phyloP scores from a whole-genome alignment of 352 stramenopile genomes.

The Halophytophthora batemanensis region DNA sequence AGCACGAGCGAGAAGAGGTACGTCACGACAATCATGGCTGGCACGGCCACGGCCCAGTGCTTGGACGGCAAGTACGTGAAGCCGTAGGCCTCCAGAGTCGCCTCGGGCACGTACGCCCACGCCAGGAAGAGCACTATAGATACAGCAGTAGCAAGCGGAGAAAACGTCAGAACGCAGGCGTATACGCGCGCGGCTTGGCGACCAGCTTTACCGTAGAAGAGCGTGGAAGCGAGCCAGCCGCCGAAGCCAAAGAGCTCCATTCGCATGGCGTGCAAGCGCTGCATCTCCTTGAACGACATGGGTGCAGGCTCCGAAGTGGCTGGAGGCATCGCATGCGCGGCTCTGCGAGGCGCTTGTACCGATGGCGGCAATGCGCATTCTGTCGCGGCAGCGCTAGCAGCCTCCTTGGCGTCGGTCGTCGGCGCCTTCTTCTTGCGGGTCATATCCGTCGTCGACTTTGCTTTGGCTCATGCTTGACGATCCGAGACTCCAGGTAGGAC shows the following conservation, averaged over 20 bases:
- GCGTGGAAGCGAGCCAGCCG: constrained; percentile 76
- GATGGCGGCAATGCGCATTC: too few relatives aligned
- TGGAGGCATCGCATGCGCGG: not conserved
- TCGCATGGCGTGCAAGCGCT: constrained; percentile 75
- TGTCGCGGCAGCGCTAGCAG: not conserved
- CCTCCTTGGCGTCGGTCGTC: not conserved
- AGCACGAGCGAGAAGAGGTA: constrained; percentile 80
- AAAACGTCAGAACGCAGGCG: not conserved
- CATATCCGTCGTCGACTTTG: not conserved
- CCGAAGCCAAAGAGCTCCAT: constrained; percentile 87
- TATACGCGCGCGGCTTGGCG: not conserved
- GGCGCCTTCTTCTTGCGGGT: not conserved
- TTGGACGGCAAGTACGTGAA: constrained; percentile 89
- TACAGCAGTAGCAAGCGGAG: not conserved
- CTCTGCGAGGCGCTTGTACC: not conserved
- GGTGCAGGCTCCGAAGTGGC: constrained; percentile 10
- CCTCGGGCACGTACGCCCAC: constrained; percentile 87
- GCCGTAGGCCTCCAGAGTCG: constrained; percentile 69
- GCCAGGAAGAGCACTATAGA: constrained; percentile 78
- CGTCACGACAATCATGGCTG: constrained; percentile 76
- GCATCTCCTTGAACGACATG: constrained; percentile 79
- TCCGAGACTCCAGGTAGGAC: too few relatives aligned
- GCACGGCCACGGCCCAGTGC: constrained; percentile 88
- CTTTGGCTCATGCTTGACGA: too few relatives aligned
- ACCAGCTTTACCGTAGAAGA: constrained; percentile 68